Percentiles rank a stretch among this genome's conserved stretches.
phyloP scores from a whole-genome alignment of 305 asterid species.

The Solanum hybrid region DNA sequence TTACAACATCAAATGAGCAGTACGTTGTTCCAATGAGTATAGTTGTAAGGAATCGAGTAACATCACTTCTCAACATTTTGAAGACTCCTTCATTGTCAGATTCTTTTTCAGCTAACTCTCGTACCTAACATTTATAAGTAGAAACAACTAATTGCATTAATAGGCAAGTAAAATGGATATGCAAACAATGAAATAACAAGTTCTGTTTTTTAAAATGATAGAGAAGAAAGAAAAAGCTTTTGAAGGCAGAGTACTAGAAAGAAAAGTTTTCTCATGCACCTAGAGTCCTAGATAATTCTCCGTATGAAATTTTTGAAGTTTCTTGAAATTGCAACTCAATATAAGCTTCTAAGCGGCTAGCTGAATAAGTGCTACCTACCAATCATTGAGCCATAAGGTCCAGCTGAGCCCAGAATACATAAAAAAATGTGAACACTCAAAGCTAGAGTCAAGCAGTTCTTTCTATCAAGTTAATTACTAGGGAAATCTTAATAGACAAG shows the following conservation, averaged over 20 bases:
- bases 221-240: background rate
- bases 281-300: background rate
- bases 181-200: background rate
- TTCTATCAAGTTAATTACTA: background rate
- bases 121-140: constrained; percentile 44
- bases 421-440: background rate
- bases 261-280: background rate
- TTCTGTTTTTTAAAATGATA: background rate
- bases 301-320: background rate
- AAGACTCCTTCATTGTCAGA: constrained; percentile 76
- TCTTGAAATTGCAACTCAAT: background rate
- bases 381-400: background rate
- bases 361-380: background rate
- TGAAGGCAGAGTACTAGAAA: background rate
- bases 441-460: background rate
- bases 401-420: background rate
- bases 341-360: background rate
- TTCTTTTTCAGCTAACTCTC: constrained; percentile 94
- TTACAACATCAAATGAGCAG: constrained; percentile 24
- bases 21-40: constrained; percentile 99
- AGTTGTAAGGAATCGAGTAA: constrained; percentile 90
- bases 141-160: background rate
- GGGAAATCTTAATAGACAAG: background rate
- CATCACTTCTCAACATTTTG: constrained; percentile 85
- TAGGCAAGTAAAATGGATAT: background rate